phyloP scores from a whole-genome alignment of 106 monocot species.

The Hemerocallis citrina region DNA sequence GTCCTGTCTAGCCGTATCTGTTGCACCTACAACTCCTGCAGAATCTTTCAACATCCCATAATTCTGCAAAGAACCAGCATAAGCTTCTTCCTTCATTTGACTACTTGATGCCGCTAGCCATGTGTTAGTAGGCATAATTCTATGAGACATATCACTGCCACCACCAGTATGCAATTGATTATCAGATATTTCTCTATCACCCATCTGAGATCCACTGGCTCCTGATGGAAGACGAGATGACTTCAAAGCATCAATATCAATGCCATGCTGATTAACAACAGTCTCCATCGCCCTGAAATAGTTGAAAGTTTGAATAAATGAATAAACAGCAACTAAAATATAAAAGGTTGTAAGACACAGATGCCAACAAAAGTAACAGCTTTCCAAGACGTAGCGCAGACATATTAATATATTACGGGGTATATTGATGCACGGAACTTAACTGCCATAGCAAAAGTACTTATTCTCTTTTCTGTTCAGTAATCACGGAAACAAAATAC shows the following conservation, averaged over 20 bases:
- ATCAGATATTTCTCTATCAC: conserved; percentile 42
- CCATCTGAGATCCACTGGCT: conserved; percentile 39
- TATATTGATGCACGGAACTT: neutral
- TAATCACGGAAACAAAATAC: too few relatives aligned
- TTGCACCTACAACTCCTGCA: conserved; percentile 9
- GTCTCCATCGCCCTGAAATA: conserved; percentile 98
- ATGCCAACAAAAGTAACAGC: neutral
- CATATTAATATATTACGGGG: neutral
- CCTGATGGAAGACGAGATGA: conserved; percentile 56
- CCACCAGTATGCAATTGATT: conserved; percentile 26
- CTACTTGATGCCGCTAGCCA: conserved; percentile 63
- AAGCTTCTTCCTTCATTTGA: conserved; percentile 33
- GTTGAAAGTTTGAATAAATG: neutral
- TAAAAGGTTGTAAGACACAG: neutral
- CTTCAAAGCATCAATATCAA: conserved; percentile 75
- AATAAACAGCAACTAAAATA: neutral
- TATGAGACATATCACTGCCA: conserved; percentile 32
- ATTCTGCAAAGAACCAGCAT: conserved; percentile 20
- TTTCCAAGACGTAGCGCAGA: neutral
- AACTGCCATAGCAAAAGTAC: neutral
- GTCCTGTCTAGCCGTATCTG: conserved; percentile 33
- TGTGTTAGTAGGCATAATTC: conserved; percentile 18
- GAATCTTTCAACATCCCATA: conserved; percentile 24
- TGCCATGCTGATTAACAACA: conserved; percentile 82
- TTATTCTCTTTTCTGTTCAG: neutral